A percentile compares a stretch with the other conserved stretches of the same genome.
These are phyloP conservation scores for Fusarium brachygibbosum DNA, from an alignment of 2,329 filamentous ascomycete genomes.

Conservation along the genomic window DNA sequence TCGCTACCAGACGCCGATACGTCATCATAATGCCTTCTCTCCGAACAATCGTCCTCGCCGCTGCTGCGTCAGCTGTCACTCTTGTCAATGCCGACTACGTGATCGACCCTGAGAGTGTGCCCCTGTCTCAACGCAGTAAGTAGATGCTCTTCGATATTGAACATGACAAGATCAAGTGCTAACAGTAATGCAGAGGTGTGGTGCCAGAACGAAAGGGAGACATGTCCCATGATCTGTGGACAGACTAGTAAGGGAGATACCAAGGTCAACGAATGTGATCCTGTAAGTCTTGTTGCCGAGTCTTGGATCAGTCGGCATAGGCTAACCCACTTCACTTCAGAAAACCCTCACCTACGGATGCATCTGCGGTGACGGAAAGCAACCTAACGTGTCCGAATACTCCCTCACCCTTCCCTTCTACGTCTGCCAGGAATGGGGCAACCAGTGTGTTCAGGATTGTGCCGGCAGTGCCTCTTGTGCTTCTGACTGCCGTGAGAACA, in stretches of 20 bases:
- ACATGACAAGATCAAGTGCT: conserved; percentile 21
- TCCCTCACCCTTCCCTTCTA: conserved; percentile 83
- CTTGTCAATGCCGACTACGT: conserved; percentile 68
- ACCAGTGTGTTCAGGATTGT: conserved; percentile 74
- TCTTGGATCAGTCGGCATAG: background rate
- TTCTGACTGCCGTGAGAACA: conserved; percentile 71
- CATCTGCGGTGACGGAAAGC: conserved; percentile 74
- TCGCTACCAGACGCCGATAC: conserved; percentile 14
- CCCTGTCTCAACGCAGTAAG: conserved; percentile 66
- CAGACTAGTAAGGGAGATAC: conserved; percentile 68
- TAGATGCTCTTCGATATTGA: background rate
- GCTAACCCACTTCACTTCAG: conserved; percentile 52
- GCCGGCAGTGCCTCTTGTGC: conserved; percentile 68
- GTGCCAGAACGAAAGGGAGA: conserved; percentile 73
- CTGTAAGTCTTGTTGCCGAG: conserved; percentile 61
- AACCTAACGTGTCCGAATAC: conserved; percentile 82
- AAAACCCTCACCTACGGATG: conserved; percentile 76
- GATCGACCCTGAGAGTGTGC: conserved; percentile 74
- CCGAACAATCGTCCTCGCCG: conserved; percentile 66
- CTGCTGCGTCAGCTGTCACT: conserved; percentile 65
- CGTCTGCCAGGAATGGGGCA: conserved; percentile 78
- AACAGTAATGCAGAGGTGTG: conserved; percentile 64
- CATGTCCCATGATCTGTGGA: conserved; percentile 80
- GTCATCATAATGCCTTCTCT: conserved; percentile 66
- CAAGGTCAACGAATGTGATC: conserved; percentile 74